These are phyloP conservation scores for Penicillium sp. DNA, from an alignment of 2,329 filamentous ascomycete genomes.

Conservation along the genomic window DNA sequence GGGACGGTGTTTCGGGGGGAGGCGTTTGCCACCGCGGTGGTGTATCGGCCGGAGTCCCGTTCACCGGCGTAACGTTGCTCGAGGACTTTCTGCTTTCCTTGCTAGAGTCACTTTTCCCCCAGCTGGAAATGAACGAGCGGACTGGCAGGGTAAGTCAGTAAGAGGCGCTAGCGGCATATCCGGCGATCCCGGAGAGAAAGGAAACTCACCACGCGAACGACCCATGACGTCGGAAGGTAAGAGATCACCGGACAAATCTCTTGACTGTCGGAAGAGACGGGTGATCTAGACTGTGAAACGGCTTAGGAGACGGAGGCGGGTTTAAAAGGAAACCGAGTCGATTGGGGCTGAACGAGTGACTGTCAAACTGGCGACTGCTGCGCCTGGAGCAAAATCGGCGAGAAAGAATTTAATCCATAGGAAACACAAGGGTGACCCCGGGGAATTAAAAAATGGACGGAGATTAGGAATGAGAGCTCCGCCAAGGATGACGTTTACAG, in stretches of 20 bases:
- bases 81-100: constrained; percentile 39
- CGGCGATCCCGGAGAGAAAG: constrained; percentile 11
- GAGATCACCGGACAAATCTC: constrained; percentile 4
- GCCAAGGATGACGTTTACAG: constrained; percentile 11
- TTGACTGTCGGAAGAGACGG: not conserved
- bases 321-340: constrained; percentile 16
- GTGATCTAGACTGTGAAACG: constrained; percentile 11
- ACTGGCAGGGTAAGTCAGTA: constrained; percentile 55
- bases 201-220: constrained; percentile 42
- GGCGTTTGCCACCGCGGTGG: constrained; percentile 33
- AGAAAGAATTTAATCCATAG: constrained; percentile 18
- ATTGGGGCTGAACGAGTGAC: constrained; percentile 8
- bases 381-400: constrained; percentile 5
- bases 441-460: constrained; percentile 6
- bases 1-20: constrained; percentile 39
- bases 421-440: not conserved
- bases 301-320: constrained; percentile 4
- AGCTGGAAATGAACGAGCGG: constrained; percentile 78
- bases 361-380: constrained; percentile 4
- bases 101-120: constrained; percentile 34
- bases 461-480: constrained; percentile 1
- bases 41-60: constrained; percentile 20
- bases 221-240: constrained; percentile 31
- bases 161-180: constrained; percentile 9
- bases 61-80: constrained; percentile 19